Evolutionary conservation across 306 rosid genomes (phyloP).

Genomic region (Vigna nakashimae): DNA sequence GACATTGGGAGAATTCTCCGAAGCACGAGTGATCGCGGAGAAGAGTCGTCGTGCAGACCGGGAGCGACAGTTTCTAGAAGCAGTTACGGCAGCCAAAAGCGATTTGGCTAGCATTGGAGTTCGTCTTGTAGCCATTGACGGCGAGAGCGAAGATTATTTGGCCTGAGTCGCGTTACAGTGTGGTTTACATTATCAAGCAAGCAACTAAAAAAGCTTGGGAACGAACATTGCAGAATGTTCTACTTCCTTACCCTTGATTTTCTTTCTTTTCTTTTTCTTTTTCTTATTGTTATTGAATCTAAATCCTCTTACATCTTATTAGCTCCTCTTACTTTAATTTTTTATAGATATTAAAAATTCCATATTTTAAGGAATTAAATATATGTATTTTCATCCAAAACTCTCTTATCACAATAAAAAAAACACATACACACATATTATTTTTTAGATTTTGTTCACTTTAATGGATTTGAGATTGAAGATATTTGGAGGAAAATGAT

Average conservation of each 20-base stretch:
- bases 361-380: too few species aligned
- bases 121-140: slow-evolving; percentile 71
- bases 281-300: not conserved
- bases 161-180: not conserved
- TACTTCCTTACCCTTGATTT: not conserved
- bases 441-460: too few species aligned
- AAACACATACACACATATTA: too few species aligned
- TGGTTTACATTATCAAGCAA: not conserved
- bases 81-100: slow-evolving; percentile 52
- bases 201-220: slow-evolving; percentile 28
- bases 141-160: not conserved
- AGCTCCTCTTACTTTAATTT: not conserved
- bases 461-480: too few species aligned
- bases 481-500: too few species aligned
- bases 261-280: not conserved
- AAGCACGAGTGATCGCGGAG: slow-evolving; percentile 31
- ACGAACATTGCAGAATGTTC: not conserved
- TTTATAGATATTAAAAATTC: too few species aligned
- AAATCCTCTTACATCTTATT: not conserved
- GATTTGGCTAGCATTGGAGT: slow-evolving; percentile 62
- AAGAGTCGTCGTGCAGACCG: slow-evolving; percentile 37
- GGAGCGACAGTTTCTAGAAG: slow-evolving; percentile 45
- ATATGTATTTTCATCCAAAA: too few species aligned
- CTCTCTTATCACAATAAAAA: too few species aligned
- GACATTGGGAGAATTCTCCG: slow-evolving; percentile 24